Base-by-base conservation (phyloP, 2,329 filamentous ascomycete genomes). In the Pochonia chlamydosporia region DNA sequence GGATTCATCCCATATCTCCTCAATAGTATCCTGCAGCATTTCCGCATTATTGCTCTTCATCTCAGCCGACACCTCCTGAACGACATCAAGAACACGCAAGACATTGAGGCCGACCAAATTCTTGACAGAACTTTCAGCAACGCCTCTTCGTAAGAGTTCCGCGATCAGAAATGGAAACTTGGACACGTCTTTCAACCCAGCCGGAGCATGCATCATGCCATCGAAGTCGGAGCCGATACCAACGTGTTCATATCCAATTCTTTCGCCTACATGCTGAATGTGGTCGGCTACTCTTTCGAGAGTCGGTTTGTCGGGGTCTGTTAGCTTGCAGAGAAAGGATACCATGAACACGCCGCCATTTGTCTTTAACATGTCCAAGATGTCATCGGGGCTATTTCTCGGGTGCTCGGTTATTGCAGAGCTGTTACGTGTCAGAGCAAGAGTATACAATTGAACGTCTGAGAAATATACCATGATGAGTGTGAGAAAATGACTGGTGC, bases 191-290 rank as follows among this genome's bases (percentile, higher is more conserved):
- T 91, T 87, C 46, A 95, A 63, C 0, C 89, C 89, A 48, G 69
- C 62, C 0, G 89, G 87, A 4, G 81, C 83, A 3, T 55, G 63
- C 2, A 65, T 62, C 49, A 88, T 89, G 10, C 78, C 90, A 62
- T 95, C 89, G 61, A 87, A 95, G 63, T 95, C 89, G 46, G 84
- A 89, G 0, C 89, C 89, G 14, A 95, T 63, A 0, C 89, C 89
- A 14, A 95, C 87, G 63, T 93, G 79, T 40, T 89, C 85, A 57
- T 85, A 95, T 3, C 89, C 89, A 50, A 93, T 87, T 39, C 83
- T 66, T 36, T 85, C 70, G 3, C 87, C 90, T 54, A 95, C 88
- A 62, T 95, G 76, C 54, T 78, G 74, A 52, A 95, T 82, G 62
- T 95, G 89, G 50, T 81, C 74, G 0, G 81, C 87, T 3, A 95